A percentile compares a stretch with the other conserved stretches of the same genome.
phyloP scores from a whole-genome alignment of 257 asterid species.

The Salvia splendens region DNA sequence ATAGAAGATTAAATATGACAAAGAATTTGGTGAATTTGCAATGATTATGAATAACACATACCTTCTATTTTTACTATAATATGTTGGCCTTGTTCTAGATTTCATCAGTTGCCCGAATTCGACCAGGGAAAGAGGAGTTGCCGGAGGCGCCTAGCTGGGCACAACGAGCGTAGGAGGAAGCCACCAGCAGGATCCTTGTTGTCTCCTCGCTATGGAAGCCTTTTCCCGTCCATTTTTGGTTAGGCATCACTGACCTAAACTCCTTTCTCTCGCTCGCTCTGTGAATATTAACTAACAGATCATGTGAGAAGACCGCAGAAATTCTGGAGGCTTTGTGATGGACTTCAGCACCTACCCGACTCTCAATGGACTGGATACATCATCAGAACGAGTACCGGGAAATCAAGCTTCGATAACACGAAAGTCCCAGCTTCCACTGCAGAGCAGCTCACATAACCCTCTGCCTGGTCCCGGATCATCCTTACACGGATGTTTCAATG shows the following conservation, averaged over 20 bases:
- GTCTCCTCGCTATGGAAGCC: constrained; percentile 60
- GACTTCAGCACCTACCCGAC: constrained; percentile 62
- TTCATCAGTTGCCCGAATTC: constrained; percentile 82
- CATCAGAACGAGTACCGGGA: constrained; percentile 44
- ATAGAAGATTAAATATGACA: not conserved
- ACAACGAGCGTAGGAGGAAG: constrained; percentile 91
- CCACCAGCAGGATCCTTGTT: constrained; percentile 61
- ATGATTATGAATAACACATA: not conserved
- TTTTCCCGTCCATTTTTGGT: constrained; percentile 63
- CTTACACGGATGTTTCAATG: constrained; percentile 50
- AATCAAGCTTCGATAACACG: constrained; percentile 43
- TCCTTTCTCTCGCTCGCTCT: not conserved
- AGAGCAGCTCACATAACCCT: constrained; percentile 49
- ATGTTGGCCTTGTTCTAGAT: constrained; percentile 53
- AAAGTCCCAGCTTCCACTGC: constrained; percentile 57
- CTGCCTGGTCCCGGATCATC: constrained; percentile 48
- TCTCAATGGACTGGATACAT: constrained; percentile 40
- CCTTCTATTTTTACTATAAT: constrained; percentile 3
- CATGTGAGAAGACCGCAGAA: constrained; percentile 57
- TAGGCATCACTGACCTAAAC: constrained; percentile 26
- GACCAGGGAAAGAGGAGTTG: constrained; percentile 95
- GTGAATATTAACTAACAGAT: not conserved
- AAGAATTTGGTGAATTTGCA: constrained; percentile 2
- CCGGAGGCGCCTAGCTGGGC: constrained; percentile 94
- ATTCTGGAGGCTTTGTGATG: constrained; percentile 64